A percentile compares a stretch with the other conserved stretches of the same genome.
phyloP scores from a whole-genome alignment of 768 basidiomycete species.

The Termitomyces sp. region DNA sequence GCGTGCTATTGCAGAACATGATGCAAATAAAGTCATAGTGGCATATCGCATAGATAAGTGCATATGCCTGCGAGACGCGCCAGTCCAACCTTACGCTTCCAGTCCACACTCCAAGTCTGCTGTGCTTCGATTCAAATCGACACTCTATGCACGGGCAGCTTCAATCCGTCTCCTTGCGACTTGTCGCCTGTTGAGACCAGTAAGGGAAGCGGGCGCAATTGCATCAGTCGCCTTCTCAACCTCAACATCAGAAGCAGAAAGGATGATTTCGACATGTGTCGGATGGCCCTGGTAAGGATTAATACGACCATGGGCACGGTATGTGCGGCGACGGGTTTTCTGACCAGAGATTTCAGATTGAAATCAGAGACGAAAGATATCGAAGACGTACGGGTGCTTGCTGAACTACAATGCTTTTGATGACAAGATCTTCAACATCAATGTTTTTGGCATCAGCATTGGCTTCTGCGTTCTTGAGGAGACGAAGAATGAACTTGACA shows the following conservation, averaged over 20 bases:
- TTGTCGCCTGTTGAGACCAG: slow-evolving; percentile 81
- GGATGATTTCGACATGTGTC: slow-evolving; percentile 93
- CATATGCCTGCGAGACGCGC: slow-evolving; percentile 19
- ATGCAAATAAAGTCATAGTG: slow-evolving; percentile 12
- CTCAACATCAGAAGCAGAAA: slow-evolving; percentile 71
- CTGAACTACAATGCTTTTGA: slow-evolving; percentile 97
- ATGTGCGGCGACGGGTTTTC: slow-evolving; percentile 99
- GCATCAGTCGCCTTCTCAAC: slow-evolving; percentile 94
- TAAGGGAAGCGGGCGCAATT: slow-evolving; percentile 45
- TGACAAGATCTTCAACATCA: slow-evolving; percentile 85
- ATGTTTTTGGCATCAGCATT: slow-evolving; percentile 98
- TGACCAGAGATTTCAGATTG: slow-evolving; percentile 23
- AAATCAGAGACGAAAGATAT: neutral
- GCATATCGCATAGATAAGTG: slow-evolving; percentile 22
- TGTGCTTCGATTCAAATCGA: neutral
- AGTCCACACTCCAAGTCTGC: neutral
- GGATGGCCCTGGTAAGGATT: slow-evolving; percentile 99
- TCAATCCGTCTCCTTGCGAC: slow-evolving; percentile 85
- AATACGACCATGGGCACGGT: slow-evolving; percentile 96
- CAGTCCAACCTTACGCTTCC: slow-evolving; percentile 8
- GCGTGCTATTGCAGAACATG: slow-evolving; percentile 1
- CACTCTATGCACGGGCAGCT: slow-evolving; percentile 57
- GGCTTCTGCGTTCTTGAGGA: slow-evolving; percentile 98
- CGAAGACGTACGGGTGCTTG: slow-evolving; percentile 87
- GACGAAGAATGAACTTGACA: slow-evolving; percentile 88